Evolutionary conservation across 495 filamentous ascomycete genomes (phyloP), one percentile per base, ranked within the genome.

Genomic region (Penicillium antarcticum): DNA sequence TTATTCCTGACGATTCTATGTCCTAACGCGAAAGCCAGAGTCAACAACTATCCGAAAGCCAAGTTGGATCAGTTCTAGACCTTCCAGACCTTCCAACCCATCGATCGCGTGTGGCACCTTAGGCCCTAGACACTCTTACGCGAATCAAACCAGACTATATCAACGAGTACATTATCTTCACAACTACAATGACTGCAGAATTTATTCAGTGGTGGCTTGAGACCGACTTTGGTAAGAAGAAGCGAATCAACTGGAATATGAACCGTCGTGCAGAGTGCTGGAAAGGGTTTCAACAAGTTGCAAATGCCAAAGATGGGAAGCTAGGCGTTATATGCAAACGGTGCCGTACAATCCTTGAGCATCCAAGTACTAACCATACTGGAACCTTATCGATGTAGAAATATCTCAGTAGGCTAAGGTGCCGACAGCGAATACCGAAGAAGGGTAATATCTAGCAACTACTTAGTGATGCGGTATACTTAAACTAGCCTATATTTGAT

Each of bases 161-260:
- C 6, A 44, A 44, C 26, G 24, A 44, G 11, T 44, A 14, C 4
- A 24, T 50, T 5, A 8, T 38, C n/a, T 50, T 3, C 7, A 41
- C 34, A 18, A 10, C 38, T 14, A 33, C 14, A 38, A 38, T 34
- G 12, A 52, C 34, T 1, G 33, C 33, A 6, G 49, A 45, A 17
- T 52, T 52, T 31, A 13, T 52, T 11, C 17, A 17, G 10, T 52
- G 18, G 49, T 52, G 32, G 49, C 21, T 52, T 26, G 5, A 52
- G 4, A 52, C 41, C 4, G 17, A 36, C 26, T 38, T 13, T 42
- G 29, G 32, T 5, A 38, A 44, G 32, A 24, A 16, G 39, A 52
- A 52, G 24, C 29, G 42, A 32, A 52, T 35, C 12, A 24, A 19
- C 13, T 50, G 12, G 35, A 36, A 50, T 24, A 29, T 5, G 7